These are phyloP conservation scores for Trypanosoma conorhini DNA, from an alignment of 208 protist genomes.

Conservation along the genomic window DNA sequence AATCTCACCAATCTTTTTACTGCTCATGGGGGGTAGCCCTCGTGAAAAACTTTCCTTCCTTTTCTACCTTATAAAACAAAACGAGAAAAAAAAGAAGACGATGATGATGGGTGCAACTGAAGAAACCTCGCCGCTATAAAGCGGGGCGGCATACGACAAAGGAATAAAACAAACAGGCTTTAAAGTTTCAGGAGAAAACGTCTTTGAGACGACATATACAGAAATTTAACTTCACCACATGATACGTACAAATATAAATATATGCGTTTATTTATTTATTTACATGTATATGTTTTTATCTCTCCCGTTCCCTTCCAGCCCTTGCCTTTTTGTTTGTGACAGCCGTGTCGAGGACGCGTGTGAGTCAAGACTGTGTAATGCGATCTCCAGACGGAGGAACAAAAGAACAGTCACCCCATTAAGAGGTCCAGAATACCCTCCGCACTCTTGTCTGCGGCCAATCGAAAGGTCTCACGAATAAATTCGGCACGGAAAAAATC, in stretches of 20 bases:
- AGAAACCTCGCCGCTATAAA: too few species aligned
- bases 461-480: conserved; percentile 70
- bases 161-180: conserved; percentile 7
- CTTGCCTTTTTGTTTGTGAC: too few species aligned
- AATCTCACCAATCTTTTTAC: conserved; percentile 72
- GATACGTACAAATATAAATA: too few species aligned
- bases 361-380: too few species aligned
- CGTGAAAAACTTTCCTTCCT: not conserved
- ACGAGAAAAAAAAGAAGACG: conserved; percentile 15
- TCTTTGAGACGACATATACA: too few species aligned
- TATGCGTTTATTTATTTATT: too few species aligned
- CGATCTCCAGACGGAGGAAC: too few species aligned
- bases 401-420: not conserved
- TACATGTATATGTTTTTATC: too few species aligned
- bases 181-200: too few species aligned
- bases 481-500: conserved; percentile 79
- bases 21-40: conserved; percentile 45
- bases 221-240: too few species aligned
- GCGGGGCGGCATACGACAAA: not conserved
- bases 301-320: too few species aligned
- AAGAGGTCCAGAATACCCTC: conserved; percentile 18
- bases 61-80: not conserved
- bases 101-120: conserved; percentile 14
- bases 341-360: too few species aligned
- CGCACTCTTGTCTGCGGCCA: conserved; percentile 35